A percentile compares a stretch with the other conserved stretches of the same genome.
Evolutionary conservation across 768 basidiomycete species (phyloP).

Genomic region (Leccinellum luteum): DNA sequence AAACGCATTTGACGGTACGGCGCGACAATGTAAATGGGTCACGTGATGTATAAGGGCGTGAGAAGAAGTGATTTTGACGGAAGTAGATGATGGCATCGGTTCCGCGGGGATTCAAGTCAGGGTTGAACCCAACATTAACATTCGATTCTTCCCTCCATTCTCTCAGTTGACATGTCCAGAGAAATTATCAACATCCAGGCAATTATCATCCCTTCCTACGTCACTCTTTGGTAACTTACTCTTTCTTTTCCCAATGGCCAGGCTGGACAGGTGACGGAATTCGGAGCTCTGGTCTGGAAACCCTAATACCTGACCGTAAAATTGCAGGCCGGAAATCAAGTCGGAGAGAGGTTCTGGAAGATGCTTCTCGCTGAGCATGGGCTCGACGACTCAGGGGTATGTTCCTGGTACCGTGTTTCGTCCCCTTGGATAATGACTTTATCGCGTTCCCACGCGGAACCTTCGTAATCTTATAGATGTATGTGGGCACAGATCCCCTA

Average conservation of each 20-base stretch:
- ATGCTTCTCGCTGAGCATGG: slow-evolving; percentile 87
- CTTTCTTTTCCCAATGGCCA: slow-evolving; percentile 23
- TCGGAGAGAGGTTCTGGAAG: slow-evolving; percentile 88
- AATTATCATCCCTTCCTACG: slow-evolving; percentile 10
- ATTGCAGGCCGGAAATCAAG: slow-evolving; percentile 65
- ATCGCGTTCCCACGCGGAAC: slow-evolving; percentile 7
- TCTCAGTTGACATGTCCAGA: slow-evolving; percentile 50
- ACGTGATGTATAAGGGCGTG: slow-evolving; percentile 15
- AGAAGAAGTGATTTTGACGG: not conserved
- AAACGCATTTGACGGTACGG: slow-evolving; percentile 52
- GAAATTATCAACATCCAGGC: slow-evolving; percentile 86
- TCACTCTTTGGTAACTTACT: slow-evolving; percentile 7
- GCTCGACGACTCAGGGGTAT: slow-evolving; percentile 66
- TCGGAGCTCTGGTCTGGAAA: not conserved
- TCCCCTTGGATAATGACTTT: slow-evolving; percentile 16
- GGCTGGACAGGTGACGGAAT: slow-evolving; percentile 63
- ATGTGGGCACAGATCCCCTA: slow-evolving; percentile 68
- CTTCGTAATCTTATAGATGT: slow-evolving; percentile 44
- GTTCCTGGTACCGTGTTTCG: slow-evolving; percentile 8
- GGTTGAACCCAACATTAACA: slow-evolving; percentile 6
- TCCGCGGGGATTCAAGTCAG: slow-evolving; percentile 7
- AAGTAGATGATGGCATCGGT: slow-evolving; percentile 14
- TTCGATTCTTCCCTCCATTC: slow-evolving; percentile 13
- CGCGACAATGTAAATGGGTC: slow-evolving; percentile 18
- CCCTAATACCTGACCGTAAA: slow-evolving; percentile 21